phyloP scores from a whole-genome alignment of 306 rosid genomes.

The Amphicarpaea edgeworthii region DNA sequence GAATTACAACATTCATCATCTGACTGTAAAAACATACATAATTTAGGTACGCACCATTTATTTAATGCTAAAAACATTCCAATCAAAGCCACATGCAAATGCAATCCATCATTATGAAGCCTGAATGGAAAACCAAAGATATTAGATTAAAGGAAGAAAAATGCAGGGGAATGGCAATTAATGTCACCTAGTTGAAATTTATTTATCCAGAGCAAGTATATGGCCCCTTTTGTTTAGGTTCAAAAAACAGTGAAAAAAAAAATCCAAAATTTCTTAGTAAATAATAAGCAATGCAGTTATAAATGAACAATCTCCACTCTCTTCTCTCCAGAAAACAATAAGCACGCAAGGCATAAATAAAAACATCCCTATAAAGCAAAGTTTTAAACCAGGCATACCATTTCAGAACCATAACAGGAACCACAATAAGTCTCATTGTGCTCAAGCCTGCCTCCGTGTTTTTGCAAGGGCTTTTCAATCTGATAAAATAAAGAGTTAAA shows the following conservation, averaged over 20 bases:
- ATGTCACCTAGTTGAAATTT: conserved; percentile 13
- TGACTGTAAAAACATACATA: conserved; percentile 55
- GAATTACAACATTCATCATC: conserved; percentile 93
- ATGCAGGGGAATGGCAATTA: conserved; percentile 29
- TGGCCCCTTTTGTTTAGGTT: neutral
- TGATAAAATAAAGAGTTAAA: conserved; percentile 50
- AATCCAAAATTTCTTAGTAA: conserved; percentile 4
- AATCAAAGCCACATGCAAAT: neutral
- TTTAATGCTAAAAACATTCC: conserved; percentile 29
- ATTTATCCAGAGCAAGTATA: conserved; percentile 18
- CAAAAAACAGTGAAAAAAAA: neutral
- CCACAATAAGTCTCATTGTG: conserved; percentile 99
- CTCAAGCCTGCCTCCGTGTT: conserved; percentile 98
- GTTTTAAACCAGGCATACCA: conserved; percentile 60
- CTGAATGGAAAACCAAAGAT: neutral
- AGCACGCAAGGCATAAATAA: conserved; percentile 21
- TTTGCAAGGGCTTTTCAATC: conserved; percentile 95
- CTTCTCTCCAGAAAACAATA: conserved; percentile 18
- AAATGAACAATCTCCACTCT: conserved; percentile 27
- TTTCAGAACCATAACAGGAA: conserved; percentile 94
- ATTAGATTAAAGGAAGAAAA: conserved; percentile 1
- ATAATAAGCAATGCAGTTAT: conserved; percentile 1
- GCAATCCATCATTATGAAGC: conserved; percentile 25
- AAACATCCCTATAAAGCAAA: conserved; percentile 26
- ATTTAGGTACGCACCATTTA: neutral